These are phyloP conservation scores for Penicillium corylophilum DNA, from an alignment of 2,329 filamentous ascomycete species.

Conservation along the genomic window DNA sequence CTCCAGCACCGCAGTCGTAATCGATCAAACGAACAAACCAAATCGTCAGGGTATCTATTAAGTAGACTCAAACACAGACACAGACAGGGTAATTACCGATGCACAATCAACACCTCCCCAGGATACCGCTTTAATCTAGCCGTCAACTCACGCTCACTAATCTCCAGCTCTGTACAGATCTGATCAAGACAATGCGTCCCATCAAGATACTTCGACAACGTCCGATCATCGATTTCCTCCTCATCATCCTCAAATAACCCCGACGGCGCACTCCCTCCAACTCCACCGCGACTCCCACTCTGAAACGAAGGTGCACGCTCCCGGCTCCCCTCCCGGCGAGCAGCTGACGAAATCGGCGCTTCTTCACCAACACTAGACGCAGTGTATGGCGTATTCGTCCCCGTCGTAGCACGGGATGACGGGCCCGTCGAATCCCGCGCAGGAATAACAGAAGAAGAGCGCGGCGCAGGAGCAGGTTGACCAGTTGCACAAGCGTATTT, in stretches of 20 bases:
- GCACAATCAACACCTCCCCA: conserved; percentile 48
- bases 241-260: conserved; percentile 33
- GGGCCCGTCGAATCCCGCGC: conserved; percentile 18
- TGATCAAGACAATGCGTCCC: conserved; percentile 52
- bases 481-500: conserved; percentile 70
- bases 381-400: conserved; percentile 32
- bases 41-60: neutral
- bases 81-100: conserved; percentile 35
- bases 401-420: conserved; percentile 32
- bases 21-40: neutral
- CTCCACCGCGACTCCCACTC: conserved; percentile 24
- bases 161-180: conserved; percentile 51
- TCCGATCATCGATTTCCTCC: conserved; percentile 36
- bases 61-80: neutral
- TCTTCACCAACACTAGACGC: conserved; percentile 24
- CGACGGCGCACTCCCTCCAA: conserved; percentile 14
- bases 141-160: conserved; percentile 49
- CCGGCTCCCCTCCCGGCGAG: conserved; percentile 15
- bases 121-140: conserved; percentile 43
- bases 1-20: neutral
- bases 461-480: conserved; percentile 28
- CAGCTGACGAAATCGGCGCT: conserved; percentile 13
- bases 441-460: conserved; percentile 23
- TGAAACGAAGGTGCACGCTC: conserved; percentile 28
- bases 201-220: conserved; percentile 45